Conservation (phyloP, 768 basidiomycete genomes). For the Tylopilus plumbeoviolaceoides region DNA sequence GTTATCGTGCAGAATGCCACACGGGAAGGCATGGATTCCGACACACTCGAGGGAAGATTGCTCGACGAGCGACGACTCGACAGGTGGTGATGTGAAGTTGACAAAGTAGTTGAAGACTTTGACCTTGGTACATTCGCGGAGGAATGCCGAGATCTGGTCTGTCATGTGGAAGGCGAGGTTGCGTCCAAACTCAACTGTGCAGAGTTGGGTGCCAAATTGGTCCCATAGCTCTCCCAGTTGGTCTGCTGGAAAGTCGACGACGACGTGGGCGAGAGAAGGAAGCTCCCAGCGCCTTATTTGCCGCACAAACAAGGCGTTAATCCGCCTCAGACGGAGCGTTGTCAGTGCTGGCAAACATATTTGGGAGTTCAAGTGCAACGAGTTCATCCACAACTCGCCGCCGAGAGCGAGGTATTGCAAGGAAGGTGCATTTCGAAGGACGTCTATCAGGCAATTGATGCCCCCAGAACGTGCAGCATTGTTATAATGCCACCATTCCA, state of each 20-base stretch:
- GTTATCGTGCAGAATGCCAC: slow-evolving; percentile 37
- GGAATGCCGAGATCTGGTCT: slow-evolving; percentile 45
- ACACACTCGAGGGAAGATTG: slow-evolving; percentile 39
- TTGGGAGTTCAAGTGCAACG: slow-evolving; percentile 14
- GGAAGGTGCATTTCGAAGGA: slow-evolving; percentile 51
- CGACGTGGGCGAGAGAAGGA: slow-evolving; percentile 48
- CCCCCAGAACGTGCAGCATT: slow-evolving; percentile 59
- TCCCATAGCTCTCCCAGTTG: slow-evolving; percentile 46
- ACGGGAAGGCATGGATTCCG: slow-evolving; percentile 49
- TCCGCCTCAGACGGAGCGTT: slow-evolving; percentile 49
- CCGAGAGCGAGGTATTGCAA: slow-evolving; percentile 56
- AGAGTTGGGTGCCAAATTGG: slow-evolving; percentile 46
- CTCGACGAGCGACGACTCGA: slow-evolving; percentile 18
- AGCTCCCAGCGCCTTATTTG: slow-evolving; percentile 48
- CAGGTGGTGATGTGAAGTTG: slow-evolving; percentile 41
- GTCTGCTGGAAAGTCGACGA: slow-evolving; percentile 45
- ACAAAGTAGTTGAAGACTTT: slow-evolving; percentile 53
- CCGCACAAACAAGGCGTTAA: slow-evolving; percentile 49
- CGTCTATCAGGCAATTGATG: slow-evolving; percentile 54
- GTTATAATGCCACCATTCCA: slow-evolving; percentile 66
- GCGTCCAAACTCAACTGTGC: slow-evolving; percentile 54
- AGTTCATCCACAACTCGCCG: slow-evolving; percentile 36
- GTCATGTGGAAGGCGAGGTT: slow-evolving; percentile 49
- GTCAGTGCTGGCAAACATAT: slow-evolving; percentile 44
- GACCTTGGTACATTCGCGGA: slow-evolving; percentile 44